Evolutionary conservation across 2,329 filamentous ascomycete genomes (phyloP), one percentile per base, ranked within the genome.

Genomic region (Botryotinia convoluta): DNA sequence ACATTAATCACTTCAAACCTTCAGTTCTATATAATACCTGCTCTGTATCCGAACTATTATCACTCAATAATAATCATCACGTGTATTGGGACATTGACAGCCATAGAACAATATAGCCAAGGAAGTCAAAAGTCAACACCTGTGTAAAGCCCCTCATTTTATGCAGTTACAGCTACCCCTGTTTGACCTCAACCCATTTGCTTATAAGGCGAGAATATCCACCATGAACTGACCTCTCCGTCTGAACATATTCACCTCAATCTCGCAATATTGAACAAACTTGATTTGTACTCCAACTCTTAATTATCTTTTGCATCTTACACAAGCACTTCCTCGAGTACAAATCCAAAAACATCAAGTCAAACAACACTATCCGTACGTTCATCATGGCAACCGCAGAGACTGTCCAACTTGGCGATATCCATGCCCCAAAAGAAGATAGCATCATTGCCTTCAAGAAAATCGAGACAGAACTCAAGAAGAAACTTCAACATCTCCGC

Each of bases 391-490:
- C 79, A n/a, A 80, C 78, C 29, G 78, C 83, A 67, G 86, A 88
- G n/a, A 89, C 87, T 14, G 85, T 86, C 68, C 81, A 87, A 35
- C 81, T 89, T 54, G 84, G 85, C 10, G 73, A 73, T 32, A 57
- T 74, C 26, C 79, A 80, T 69, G 79, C 82, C 48, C 79, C 84
- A 63, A 87, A 89, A 74, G 83, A 85, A 73, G 86, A 88, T 70
- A 84, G 86, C 14, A 82, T 88, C 77, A 82, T 82, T 72, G 84
- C 83, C 42, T 88, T 88, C 80, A 78, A 82, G 59, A 82, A 86
- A 70, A 81, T 88, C 71, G 82, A 86, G 75, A 80, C 81, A 14
- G 85, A 88, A n/a, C 81, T 89, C 59, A 87, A 87, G 82, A 84
- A 83, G 76, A 79, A 82, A 72, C 83, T 89, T 61, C 81, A 87